phyloP scores from a whole-genome alignment of 2,329 filamentous ascomycete genomes.

The Lizonia empirigonia region DNA sequence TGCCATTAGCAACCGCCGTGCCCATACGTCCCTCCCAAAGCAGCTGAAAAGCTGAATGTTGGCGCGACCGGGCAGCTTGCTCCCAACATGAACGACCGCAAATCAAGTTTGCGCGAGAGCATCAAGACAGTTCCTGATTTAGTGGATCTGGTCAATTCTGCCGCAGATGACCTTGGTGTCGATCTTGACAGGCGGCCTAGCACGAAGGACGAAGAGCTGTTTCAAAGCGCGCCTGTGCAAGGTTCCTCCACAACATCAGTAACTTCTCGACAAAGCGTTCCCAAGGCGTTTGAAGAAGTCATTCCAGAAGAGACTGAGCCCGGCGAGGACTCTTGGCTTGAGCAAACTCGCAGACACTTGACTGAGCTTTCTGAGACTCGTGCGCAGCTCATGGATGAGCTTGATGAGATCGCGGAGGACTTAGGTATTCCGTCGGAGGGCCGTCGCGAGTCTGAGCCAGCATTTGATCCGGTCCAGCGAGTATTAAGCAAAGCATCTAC shows the following conservation, averaged over 20 bases:
- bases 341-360: constrained; percentile 27
- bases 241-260: constrained; percentile 10
- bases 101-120: constrained; percentile 21
- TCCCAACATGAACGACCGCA: constrained; percentile 42
- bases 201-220: constrained; percentile 32
- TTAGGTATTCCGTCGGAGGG: constrained; percentile 26
- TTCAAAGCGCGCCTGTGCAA: constrained; percentile 31
- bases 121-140: constrained; percentile 44
- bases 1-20: constrained; percentile 19
- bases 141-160: constrained; percentile 44
- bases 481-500: constrained; percentile 19
- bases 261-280: neutral
- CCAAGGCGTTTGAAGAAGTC: constrained; percentile 7
- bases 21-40: constrained; percentile 25
- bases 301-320: constrained; percentile 10
- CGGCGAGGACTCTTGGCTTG: constrained; percentile 26
- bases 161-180: constrained; percentile 44
- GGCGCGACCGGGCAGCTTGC: constrained; percentile 29
- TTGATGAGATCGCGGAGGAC: constrained; percentile 40
- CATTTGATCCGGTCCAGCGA: constrained; percentile 16
- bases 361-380: constrained; percentile 29
- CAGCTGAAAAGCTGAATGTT: constrained; percentile 36
- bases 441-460: constrained; percentile 1
- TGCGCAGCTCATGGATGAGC: constrained; percentile 30
- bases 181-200: constrained; percentile 35